Percentiles rank a stretch among this genome's conserved stretches.
phyloP scores from a whole-genome alignment of 2,329 filamentous ascomycete genomes.

The Penicillium brevicompactum region DNA sequence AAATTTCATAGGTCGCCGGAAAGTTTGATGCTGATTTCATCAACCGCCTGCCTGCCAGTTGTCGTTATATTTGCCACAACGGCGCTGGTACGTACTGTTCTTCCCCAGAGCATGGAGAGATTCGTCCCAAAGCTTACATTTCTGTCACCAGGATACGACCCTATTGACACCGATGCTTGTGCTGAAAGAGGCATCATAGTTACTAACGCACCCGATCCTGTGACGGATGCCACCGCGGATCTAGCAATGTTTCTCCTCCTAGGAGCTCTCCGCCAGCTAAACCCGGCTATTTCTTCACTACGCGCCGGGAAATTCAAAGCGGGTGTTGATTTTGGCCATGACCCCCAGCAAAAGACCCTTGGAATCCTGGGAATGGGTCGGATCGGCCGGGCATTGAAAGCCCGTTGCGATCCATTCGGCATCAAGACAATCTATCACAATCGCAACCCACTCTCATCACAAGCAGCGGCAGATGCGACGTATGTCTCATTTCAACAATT shows the following conservation, averaged over 20 bases:
- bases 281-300: slow-evolving; percentile 60
- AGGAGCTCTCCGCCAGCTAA: slow-evolving; percentile 69
- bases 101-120: neutral
- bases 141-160: slow-evolving; percentile 61
- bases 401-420: slow-evolving; percentile 26
- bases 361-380: slow-evolving; percentile 79
- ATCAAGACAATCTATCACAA: slow-evolving; percentile 32
- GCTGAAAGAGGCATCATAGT: slow-evolving; percentile 59
- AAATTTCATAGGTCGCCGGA: neutral
- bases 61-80: slow-evolving; percentile 29
- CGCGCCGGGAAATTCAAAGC: slow-evolving; percentile 51
- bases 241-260: slow-evolving; percentile 72
- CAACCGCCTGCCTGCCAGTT: neutral
- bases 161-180: slow-evolving; percentile 69
- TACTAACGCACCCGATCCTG: slow-evolving; percentile 67
- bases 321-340: slow-evolving; percentile 69
- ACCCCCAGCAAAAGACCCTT: slow-evolving; percentile 70
- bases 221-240: slow-evolving; percentile 77
- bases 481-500: slow-evolving; percentile 65
- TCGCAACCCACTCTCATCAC: slow-evolving; percentile 51
- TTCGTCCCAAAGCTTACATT: neutral
- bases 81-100: slow-evolving; percentile 58
- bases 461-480: slow-evolving; percentile 29
- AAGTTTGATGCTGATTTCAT: neutral
- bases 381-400: slow-evolving; percentile 70